Conservation (phyloP, 441 rosid genomes). For the Metrosideros polymorpha region DNA sequence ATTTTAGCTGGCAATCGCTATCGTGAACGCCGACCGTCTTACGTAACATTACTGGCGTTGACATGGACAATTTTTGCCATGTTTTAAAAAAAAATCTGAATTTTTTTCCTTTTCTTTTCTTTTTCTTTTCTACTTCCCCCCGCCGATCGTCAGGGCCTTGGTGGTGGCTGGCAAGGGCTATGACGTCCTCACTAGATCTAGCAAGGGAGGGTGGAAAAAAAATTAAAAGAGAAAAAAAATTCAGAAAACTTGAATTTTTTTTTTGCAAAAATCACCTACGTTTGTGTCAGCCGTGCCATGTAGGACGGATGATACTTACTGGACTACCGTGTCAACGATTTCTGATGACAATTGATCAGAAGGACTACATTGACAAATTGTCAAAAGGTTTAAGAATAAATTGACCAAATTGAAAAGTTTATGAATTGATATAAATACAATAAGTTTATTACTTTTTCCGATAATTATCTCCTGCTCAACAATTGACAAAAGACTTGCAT, state of each 20-base stretch:
- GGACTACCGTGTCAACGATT: not conserved
- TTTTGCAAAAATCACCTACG: no score
- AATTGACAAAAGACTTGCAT: not conserved
- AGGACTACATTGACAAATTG: not conserved
- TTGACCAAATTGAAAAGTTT: accelerated
- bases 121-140: no score
- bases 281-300: accelerated
- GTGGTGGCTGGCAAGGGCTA: no score
- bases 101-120: no score
- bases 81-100: no score
- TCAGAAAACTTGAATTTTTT: no score
- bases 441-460: not conserved
- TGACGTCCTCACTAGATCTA: no score
- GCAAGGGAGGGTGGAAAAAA: no score
- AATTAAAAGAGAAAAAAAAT: no score
- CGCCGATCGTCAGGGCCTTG: no score
- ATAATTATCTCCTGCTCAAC: not conserved
- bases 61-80: no score
- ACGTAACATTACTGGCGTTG: accelerated
- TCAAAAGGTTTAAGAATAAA: not conserved
- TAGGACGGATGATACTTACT: not conserved
- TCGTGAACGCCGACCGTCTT: accelerated
- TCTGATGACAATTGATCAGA: not conserved
- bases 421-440: not conserved
- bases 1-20: no score